These are phyloP conservation scores for Kodamaea hsintzibuensis DNA, from an alignment of 805 yeast species.

Conservation along the genomic window DNA sequence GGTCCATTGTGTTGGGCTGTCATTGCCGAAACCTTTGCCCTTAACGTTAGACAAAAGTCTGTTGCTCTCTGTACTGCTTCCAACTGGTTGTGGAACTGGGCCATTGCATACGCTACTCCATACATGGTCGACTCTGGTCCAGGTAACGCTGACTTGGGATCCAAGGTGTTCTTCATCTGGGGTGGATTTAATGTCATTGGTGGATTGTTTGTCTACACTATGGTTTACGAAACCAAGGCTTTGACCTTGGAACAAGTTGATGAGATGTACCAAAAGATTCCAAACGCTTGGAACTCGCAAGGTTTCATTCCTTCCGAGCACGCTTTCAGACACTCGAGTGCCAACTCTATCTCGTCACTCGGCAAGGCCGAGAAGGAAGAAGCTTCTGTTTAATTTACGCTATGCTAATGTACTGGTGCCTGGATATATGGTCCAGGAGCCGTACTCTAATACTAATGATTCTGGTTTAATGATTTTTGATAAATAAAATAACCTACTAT, in stretches of 20 bases:
- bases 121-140: conserved; percentile 41
- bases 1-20: conserved; percentile 44
- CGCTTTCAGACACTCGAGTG: conserved; percentile 32
- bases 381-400: neutral
- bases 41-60: conserved; percentile 41
- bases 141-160: conserved; percentile 40
- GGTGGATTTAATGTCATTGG: conserved; percentile 41
- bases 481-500: neutral
- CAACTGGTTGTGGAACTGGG: conserved; percentile 46
- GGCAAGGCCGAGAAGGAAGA: conserved; percentile 31
- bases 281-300: conserved; percentile 34
- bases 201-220: conserved; percentile 31
- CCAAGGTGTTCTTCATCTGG: conserved; percentile 45
- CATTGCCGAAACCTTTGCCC: conserved; percentile 37
- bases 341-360: conserved; percentile 14
- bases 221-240: conserved; percentile 43
- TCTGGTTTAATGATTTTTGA: conserved; percentile 2
- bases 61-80: conserved; percentile 42
- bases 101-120: conserved; percentile 42
- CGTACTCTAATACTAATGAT: neutral
- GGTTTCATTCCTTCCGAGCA: conserved; percentile 34
- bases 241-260: conserved; percentile 44
- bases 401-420: neutral
- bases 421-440: neutral
- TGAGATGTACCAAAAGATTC: conserved; percentile 36